Evolutionary conservation across 345 rosid genomes (phyloP), one percentile per base, ranked within the genome.

Genomic region (Bretschneidera sinensis): DNA sequence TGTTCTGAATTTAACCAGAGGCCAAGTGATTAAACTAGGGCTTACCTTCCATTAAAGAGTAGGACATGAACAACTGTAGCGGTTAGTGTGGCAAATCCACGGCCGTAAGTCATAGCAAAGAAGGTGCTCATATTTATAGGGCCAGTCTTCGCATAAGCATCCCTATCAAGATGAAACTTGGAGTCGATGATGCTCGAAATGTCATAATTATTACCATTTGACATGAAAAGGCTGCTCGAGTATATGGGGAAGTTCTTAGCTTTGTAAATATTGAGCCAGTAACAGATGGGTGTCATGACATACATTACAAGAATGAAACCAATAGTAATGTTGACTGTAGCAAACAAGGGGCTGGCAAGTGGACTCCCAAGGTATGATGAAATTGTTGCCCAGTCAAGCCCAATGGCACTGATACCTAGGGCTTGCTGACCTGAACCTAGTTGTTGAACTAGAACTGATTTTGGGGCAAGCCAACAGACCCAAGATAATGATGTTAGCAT

Each of bases 291-390:
- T 10, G 76, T 74, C 74, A 73, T 50, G 19, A 84, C 79, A 61
- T 88, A 86, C 91, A 86, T 79, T 17, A 88, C 60, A 0, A 80
- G 71, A 63, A 55, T 28, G 67, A 79, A 88, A 20, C 94, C 98
- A 14, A 74, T 67, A 1, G 85, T 77, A 16, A 87, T 54, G 65
- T 91, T 91, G 33, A 83, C 74, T 11, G 89, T 82, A 8, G 98
- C 94, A 23, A 88, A 91, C 78, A 85, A 71, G 0, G 98, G 98
- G 52, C 91, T 88, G 18, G 94, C 96, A 0, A 91, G 80, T 6
- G 98, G 98, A 60, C 91, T 88, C 20, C 88, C 89, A 0, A 91
- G 83, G 70, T 76, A 91, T 10, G 94, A 54, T 14, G 91, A 64
- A 52, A 88, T 69, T 4, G 96, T 81, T 33, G 88, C 59, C 97